Percentiles rank a stretch among this genome's conserved stretches.
These are phyloP conservation scores for Calophaca sinica DNA, from an alignment of 306 rosid species.

Conservation along the genomic window DNA sequence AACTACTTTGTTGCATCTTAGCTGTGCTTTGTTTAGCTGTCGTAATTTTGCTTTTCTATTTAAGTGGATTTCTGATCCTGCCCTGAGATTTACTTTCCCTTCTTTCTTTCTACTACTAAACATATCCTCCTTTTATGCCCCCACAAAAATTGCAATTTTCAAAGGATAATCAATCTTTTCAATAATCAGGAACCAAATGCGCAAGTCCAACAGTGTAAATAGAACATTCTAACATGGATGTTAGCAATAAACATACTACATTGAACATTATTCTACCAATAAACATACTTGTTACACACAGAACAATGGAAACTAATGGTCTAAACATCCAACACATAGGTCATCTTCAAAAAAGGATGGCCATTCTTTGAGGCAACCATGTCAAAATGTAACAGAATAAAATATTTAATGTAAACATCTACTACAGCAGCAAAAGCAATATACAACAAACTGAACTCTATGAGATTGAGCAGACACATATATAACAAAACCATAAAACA, in stretches of 20 bases:
- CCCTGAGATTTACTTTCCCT: not conserved
- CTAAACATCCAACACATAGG: not conserved
- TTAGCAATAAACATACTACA: not conserved
- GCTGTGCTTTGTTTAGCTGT: not conserved
- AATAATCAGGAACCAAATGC: no score
- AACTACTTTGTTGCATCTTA: no score
- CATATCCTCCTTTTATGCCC: no score
- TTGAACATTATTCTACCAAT: not conserved
- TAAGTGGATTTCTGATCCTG: not conserved
- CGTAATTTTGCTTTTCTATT: not conserved
- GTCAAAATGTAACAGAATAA: not conserved
- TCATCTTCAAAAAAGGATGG: not conserved
- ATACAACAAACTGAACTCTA: no score
- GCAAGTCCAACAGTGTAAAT: no score
- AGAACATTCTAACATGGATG: no score
- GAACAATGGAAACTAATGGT: not conserved
- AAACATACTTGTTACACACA: not conserved
- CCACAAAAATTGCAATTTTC: no score
- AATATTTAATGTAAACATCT: no score
- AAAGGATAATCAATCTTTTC: no score
- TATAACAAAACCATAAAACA: slow-evolving; percentile 1
- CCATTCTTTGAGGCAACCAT: not conserved
- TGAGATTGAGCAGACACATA: not conserved
- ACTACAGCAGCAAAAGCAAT: no score
- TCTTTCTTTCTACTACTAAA: no score